These are phyloP conservation scores for Beauveria brongniartii DNA, from an alignment of 2,329 filamentous ascomycete species.

Conservation along the genomic window DNA sequence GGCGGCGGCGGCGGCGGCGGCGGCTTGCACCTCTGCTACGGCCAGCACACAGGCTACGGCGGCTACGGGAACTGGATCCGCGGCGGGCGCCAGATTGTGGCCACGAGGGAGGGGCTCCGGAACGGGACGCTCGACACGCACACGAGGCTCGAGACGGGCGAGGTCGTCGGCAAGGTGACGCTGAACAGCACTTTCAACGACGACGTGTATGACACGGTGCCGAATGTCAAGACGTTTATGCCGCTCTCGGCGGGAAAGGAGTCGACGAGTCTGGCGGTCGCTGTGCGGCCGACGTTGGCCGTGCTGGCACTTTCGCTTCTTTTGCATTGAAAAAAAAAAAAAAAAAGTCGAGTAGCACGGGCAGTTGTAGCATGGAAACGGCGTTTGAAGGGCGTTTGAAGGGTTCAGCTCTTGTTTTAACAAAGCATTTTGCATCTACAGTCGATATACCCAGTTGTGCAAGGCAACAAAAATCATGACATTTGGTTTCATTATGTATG, in stretches of 20 bases:
- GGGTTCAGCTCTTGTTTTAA: background rate
- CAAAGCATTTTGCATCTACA: background rate
- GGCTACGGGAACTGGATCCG: slow-evolving; percentile 54
- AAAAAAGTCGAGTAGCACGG: background rate
- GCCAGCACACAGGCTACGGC: slow-evolving; percentile 56
- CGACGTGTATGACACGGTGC: slow-evolving; percentile 38
- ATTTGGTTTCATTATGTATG: background rate
- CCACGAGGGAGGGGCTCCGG: slow-evolving; percentile 28
- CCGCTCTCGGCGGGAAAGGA: background rate
- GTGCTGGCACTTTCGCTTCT: background rate
- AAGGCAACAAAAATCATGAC: background rate
- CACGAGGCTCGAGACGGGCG: slow-evolving; percentile 47
- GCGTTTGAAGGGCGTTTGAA: background rate
- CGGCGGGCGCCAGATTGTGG: slow-evolving; percentile 34
- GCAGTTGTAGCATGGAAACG: background rate
- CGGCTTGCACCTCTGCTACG: slow-evolving; percentile 38
- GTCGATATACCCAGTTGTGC: background rate
- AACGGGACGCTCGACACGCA: slow-evolving; percentile 41
- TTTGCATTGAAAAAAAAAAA: background rate
- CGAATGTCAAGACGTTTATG: slow-evolving; percentile 19
- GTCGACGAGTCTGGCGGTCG: background rate
- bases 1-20: background rate
- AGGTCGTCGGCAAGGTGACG: slow-evolving; percentile 37
- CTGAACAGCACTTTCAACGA: slow-evolving; percentile 48
- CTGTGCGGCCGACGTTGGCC: background rate